Conservation (phyloP, 441 rosid genomes). For the Macaranga tanarius region DNA sequence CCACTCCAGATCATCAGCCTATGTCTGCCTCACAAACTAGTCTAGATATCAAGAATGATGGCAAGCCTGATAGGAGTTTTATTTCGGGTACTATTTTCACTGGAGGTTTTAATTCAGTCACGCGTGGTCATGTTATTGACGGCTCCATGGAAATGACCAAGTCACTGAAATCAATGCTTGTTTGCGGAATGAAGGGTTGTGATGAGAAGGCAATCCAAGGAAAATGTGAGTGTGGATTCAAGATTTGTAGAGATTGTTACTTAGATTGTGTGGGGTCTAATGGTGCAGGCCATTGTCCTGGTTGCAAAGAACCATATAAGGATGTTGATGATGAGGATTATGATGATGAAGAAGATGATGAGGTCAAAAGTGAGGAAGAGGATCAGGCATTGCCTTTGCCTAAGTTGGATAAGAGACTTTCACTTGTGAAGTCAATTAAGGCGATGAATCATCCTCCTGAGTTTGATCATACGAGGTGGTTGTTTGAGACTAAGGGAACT, state of each 20-base stretch:
- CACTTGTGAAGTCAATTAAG: slow-evolving; percentile 71
- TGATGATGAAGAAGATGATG: slow-evolving; percentile 36
- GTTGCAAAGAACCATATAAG: slow-evolving; percentile 74
- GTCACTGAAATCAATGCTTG: slow-evolving; percentile 36
- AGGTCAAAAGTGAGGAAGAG: slow-evolving; percentile 43
- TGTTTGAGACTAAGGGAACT: slow-evolving; percentile 91
- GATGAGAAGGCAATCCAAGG: slow-evolving; percentile 61
- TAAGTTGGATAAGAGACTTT: slow-evolving; percentile 69
- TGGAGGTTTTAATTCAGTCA: slow-evolving; percentile 71
- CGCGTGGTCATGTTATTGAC: slow-evolving; percentile 71
- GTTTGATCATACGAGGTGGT: slow-evolving; percentile 80
- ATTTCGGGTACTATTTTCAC: slow-evolving; percentile 73
- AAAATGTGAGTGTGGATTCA: slow-evolving; percentile 72
- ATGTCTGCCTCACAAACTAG: slow-evolving; percentile 55
- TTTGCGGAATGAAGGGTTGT: slow-evolving; percentile 76
- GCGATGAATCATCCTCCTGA: slow-evolving; percentile 58
- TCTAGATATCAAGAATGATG: slow-evolving; percentile 34
- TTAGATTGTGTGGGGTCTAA: slow-evolving; percentile 47
- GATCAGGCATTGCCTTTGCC: slow-evolving; percentile 69
- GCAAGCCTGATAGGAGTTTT: slow-evolving; percentile 40
- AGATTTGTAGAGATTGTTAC: slow-evolving; percentile 70
- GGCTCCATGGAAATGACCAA: slow-evolving; percentile 42
- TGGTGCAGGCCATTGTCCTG: slow-evolving; percentile 70
- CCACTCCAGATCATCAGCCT: slow-evolving; percentile 77
- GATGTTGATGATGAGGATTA: slow-evolving; percentile 42